phyloP scores from a whole-genome alignment of 495 filamentous ascomycete species.

The Gamarada debralockiae region DNA sequence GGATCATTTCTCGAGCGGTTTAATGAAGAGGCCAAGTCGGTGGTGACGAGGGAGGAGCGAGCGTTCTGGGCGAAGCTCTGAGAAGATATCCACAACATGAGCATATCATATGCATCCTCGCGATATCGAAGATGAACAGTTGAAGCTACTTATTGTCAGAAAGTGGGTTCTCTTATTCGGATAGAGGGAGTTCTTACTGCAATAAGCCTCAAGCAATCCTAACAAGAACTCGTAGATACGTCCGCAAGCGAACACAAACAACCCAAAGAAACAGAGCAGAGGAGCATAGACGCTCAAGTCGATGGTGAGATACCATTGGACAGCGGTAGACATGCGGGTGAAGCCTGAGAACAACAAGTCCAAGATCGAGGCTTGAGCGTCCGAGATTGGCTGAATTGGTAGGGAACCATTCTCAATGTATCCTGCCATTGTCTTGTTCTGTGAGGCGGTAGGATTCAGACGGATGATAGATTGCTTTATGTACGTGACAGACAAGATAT shows the following conservation, averaged over 20 bases:
- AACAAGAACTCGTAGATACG: constrained; percentile 13
- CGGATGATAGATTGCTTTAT: constrained; percentile 12
- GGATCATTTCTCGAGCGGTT: constrained; percentile 9
- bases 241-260: constrained; percentile 9
- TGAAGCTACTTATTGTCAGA: constrained; percentile 15
- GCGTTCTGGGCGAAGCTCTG: constrained; percentile 13
- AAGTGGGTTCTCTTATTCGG: constrained; percentile 5
- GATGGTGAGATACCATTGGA: constrained; percentile 47
- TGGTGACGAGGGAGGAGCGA: constrained; percentile 10
- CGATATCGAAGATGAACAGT: constrained; percentile 15
- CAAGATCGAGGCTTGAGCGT: constrained; percentile 14
- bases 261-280: constrained; percentile 15
- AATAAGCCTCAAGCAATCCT: constrained; percentile 15
- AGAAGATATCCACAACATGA: constrained; percentile 14
- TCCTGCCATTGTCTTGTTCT: constrained; percentile 14
- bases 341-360: constrained; percentile 17
- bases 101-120: constrained; percentile 12
- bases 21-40: constrained; percentile 8
- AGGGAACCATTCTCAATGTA: constrained; percentile 12
- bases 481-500: constrained; percentile 8
- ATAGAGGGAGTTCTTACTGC: constrained; percentile 7
- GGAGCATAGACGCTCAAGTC: constrained; percentile 69
- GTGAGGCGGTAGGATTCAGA: constrained; percentile 10
- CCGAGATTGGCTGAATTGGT: constrained; percentile 11
- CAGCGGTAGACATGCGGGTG: constrained; percentile 13